These are phyloP conservation scores for Colletotrichum filicis DNA, from an alignment of 2,329 filamentous ascomycete species.

Conservation along the genomic window DNA sequence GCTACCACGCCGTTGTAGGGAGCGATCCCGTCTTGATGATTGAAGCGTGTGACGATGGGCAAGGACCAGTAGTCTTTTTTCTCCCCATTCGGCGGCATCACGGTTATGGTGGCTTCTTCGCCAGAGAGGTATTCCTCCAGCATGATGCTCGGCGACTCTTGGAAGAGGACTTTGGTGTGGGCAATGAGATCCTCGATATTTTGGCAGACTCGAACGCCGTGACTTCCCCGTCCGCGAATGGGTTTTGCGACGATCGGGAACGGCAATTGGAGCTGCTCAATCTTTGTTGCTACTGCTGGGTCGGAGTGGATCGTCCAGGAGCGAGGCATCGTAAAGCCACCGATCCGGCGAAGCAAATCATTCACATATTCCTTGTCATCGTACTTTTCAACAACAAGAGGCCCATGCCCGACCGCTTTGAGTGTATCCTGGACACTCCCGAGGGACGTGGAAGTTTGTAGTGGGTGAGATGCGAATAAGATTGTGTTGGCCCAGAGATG, in stretches of 20 bases:
- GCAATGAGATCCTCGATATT: conserved; percentile 41
- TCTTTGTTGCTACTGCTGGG: neutral
- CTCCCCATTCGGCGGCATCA: conserved; percentile 57
- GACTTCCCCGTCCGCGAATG: conserved; percentile 58
- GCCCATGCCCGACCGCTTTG: conserved; percentile 57
- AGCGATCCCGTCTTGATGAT: conserved; percentile 57
- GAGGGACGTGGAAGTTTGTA: conserved; percentile 53
- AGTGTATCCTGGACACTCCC: conserved; percentile 43
- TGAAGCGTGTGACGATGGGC: conserved; percentile 57
- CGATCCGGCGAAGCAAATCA: conserved; percentile 48
- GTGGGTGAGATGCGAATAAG: conserved; percentile 58
- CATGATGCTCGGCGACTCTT: conserved; percentile 51
- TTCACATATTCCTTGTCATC: conserved; percentile 64
- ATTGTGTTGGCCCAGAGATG: conserved; percentile 64
- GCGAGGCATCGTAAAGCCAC: conserved; percentile 51
- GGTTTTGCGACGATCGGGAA: conserved; percentile 60
- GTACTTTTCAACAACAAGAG: conserved; percentile 57
- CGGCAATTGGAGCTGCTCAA: neutral
- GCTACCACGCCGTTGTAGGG: conserved; percentile 61
- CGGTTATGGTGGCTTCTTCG: conserved; percentile 61
- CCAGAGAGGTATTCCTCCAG: conserved; percentile 60
- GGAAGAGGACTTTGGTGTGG: conserved; percentile 48
- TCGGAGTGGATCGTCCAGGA: conserved; percentile 45
- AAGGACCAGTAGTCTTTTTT: conserved; percentile 46
- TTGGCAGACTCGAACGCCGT: conserved; percentile 59